Base-by-base conservation (phyloP, 495 filamentous ascomycete species). In the Sporormia fimetaria region DNA sequence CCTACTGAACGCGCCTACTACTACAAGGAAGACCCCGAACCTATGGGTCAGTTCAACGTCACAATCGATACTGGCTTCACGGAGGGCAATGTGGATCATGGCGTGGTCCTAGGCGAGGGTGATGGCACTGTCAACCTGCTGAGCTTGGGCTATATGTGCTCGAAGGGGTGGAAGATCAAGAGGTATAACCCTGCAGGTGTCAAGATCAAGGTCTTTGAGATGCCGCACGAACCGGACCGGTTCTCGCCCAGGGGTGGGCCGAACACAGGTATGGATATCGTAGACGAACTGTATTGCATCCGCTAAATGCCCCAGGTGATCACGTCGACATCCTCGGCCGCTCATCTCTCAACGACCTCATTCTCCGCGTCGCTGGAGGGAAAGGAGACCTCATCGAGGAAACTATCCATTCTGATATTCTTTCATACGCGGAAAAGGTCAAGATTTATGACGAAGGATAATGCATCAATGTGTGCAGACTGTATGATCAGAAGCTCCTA, bases 271-370 rank as follows among this genome's bases (percentile, higher is more conserved):
- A 64, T 25, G 49, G n/a, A n/a, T n/a, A n/a, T n/a, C n/a, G n/a
- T n/a, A n/a, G n/a, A n/a, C n/a, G n/a, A n/a, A n/a, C n/a, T n/a
- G n/a, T 25, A 21, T 18, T 9, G 20, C 7, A 33, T 6, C n/a
- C n/a, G n/a, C n/a, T n/a, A n/a, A n/a, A n/a, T n/a, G n/a, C n/a
- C n/a, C n/a, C 31, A 76, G 76, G 85, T 1, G 90, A 98, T 61
- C 90, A 98, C 54, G 90, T 98, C 23, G 90, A 98, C 59, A 96
- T 98, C 40, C 67, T 98, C 12, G 90, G 90, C 9, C 68, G 90
- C 3, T 73, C 83, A 45, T 86, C 75, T 4, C 72, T 98, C 7
- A 98, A 95, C 52, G 92, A 96, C 58, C 64, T 94, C 15, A 81
- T 98, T 29, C 64, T 98, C 38, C 70, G 80, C 20, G 81, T 98